A percentile compares a stretch with the other conserved stretches of the same genome.
These are phyloP conservation scores for Steccherinum ochraceum DNA, from an alignment of 768 basidiomycete genomes.

Conservation along the genomic window DNA sequence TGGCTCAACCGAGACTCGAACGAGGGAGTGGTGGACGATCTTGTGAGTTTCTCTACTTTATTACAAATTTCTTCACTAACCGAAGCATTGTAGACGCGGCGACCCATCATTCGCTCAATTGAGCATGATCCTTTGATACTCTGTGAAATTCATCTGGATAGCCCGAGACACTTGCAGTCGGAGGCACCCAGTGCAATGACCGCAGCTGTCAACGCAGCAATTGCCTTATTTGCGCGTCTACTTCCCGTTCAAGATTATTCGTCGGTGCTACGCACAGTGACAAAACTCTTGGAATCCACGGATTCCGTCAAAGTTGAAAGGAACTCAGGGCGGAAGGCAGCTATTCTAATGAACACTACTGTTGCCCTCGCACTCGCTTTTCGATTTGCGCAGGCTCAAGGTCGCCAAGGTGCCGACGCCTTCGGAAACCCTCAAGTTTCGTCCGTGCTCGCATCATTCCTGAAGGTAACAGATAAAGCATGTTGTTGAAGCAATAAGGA, in stretches of 20 bases:
- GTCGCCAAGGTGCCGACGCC: slow-evolving; percentile 56
- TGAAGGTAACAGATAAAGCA: slow-evolving; percentile 53
- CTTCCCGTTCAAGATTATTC: slow-evolving; percentile 71
- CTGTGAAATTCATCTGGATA: slow-evolving; percentile 25
- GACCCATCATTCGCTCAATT: slow-evolving; percentile 74
- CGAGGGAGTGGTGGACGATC: slow-evolving; percentile 69
- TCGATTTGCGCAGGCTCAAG: slow-evolving; percentile 46
- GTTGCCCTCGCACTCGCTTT: slow-evolving; percentile 70
- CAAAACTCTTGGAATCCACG: slow-evolving; percentile 55
- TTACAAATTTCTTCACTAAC: background rate
- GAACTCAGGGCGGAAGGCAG: slow-evolving; percentile 82
- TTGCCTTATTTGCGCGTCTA: slow-evolving; percentile 79
- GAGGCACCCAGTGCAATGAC: slow-evolving; percentile 75
- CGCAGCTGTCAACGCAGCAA: slow-evolving; percentile 80
- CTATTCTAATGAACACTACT: slow-evolving; percentile 74
- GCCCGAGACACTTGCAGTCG: slow-evolving; percentile 27
- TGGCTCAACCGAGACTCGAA: slow-evolving; percentile 64
- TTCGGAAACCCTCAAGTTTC: slow-evolving; percentile 64
- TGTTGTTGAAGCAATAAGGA: background rate
- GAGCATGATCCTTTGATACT: slow-evolving; percentile 82
- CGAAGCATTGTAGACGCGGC: slow-evolving; percentile 15
- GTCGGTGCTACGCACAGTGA: slow-evolving; percentile 47
- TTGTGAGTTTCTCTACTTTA: slow-evolving; percentile 42
- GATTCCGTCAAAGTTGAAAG: slow-evolving; percentile 77
- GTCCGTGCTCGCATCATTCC: slow-evolving; percentile 54